These are phyloP conservation scores for Fragaria iinumae DNA, from an alignment of 306 rosid genomes.

Conservation along the genomic window DNA sequence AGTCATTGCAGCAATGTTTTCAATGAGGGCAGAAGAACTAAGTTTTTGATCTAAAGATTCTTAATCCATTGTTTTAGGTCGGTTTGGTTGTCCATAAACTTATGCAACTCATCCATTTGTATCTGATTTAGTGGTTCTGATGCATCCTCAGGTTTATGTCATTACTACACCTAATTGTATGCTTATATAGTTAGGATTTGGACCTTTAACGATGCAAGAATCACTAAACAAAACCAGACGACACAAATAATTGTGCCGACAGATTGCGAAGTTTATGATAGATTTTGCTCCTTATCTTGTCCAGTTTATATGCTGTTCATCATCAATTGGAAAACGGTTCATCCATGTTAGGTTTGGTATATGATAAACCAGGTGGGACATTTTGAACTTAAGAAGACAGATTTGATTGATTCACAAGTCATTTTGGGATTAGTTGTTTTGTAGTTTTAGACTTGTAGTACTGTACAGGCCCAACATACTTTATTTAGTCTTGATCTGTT, in stretches of 20 bases:
- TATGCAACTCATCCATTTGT: background rate
- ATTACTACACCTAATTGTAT: background rate
- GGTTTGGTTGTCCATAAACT: background rate
- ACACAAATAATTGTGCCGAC: slow-evolving; percentile 5
- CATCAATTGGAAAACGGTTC: background rate
- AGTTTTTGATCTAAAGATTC: background rate
- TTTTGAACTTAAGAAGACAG: slow-evolving; percentile 35
- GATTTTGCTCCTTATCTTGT: background rate
- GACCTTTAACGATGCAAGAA: background rate
- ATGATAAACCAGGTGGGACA: slow-evolving; percentile 47
- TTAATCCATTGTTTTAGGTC: background rate
- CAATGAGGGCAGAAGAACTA: background rate
- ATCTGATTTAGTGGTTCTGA: background rate
- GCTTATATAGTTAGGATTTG: background rate
- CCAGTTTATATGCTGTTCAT: background rate
- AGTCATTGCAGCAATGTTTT: background rate
- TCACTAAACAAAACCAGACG: background rate
- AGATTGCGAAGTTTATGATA: background rate
- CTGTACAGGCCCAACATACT: slow-evolving; percentile 44
- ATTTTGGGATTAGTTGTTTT: slow-evolving; percentile 24
- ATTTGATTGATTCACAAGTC: slow-evolving; percentile 33
- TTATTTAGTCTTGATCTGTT: slow-evolving; percentile 30
- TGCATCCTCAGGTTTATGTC: background rate
- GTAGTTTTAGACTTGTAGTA: background rate
- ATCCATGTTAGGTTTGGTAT: slow-evolving; percentile 22